Evolutionary conservation across 2,329 filamentous ascomycete genomes (phyloP).

Genomic region (Aspergillus spinulosporus): DNA sequence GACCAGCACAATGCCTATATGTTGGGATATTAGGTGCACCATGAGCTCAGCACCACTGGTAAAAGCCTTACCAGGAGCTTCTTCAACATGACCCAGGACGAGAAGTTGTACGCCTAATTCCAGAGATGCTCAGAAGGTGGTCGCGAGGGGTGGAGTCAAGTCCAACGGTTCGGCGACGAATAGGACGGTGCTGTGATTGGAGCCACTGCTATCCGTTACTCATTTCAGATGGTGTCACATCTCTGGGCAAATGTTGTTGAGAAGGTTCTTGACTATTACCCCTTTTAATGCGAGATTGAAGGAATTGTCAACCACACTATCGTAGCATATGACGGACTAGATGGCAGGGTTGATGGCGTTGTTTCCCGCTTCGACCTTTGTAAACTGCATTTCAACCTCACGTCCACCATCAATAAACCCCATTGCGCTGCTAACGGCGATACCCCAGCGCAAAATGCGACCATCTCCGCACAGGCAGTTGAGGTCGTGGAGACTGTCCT

Average conservation of each 20-base stretch:
- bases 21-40: constrained; percentile 50
- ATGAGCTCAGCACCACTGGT: constrained; percentile 52
- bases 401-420: constrained; percentile 46
- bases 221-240: constrained; percentile 47
- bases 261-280: constrained; percentile 44
- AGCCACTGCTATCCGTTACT: constrained; percentile 50
- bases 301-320: constrained; percentile 55
- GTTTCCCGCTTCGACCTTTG: constrained; percentile 52
- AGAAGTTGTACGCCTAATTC: constrained; percentile 49
- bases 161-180: constrained; percentile 51
- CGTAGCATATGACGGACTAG: constrained; percentile 55
- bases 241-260: constrained; percentile 42
- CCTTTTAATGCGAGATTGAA: constrained; percentile 37
- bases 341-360: constrained; percentile 56
- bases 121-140: constrained; percentile 58
- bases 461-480: constrained; percentile 29
- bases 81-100: constrained; percentile 33
- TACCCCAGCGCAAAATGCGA: constrained; percentile 34
- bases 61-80: constrained; percentile 47
- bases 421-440: constrained; percentile 43
- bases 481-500: constrained; percentile 38
- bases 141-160: constrained; percentile 53
- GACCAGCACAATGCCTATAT: constrained; percentile 31
- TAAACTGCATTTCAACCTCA: constrained; percentile 49
- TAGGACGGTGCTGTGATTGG: constrained; percentile 50